Conservation (phyloP, 768 basidiomycete species). For the Ramaria rubella region DNA sequence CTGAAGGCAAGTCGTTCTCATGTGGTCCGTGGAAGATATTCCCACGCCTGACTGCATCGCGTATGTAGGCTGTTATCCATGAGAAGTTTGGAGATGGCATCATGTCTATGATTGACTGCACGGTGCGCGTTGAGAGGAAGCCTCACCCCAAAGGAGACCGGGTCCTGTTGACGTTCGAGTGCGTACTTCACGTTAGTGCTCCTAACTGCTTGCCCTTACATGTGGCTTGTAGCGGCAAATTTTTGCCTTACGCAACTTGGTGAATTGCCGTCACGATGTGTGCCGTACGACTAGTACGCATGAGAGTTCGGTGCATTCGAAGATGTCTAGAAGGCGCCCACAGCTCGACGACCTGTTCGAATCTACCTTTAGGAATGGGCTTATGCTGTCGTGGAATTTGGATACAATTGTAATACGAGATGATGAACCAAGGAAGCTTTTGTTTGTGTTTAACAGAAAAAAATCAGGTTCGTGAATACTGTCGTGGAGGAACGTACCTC, state of each 20-base stretch:
- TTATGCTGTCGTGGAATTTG: too few species aligned
- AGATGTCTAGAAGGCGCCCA: too few species aligned
- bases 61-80: slow-evolving; percentile 59
- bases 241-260: slow-evolving; percentile 69
- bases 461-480: too few species aligned
- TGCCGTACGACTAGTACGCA: not conserved
- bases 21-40: not conserved
- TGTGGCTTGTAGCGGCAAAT: slow-evolving; percentile 53
- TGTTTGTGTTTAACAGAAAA: too few species aligned
- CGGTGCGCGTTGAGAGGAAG: slow-evolving; percentile 59
- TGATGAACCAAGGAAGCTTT: too few species aligned
- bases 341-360: too few species aligned
- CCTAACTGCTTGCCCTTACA: slow-evolving; percentile 3
- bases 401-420: too few species aligned
- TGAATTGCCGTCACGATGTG: slow-evolving; percentile 22
- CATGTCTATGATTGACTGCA: slow-evolving; percentile 87
- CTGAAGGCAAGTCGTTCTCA: slow-evolving; percentile 58
- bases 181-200: slow-evolving; percentile 23
- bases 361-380: too few species aligned
- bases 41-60: slow-evolving; percentile 4
- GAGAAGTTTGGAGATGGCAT: slow-evolving; percentile 88
- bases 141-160: slow-evolving; percentile 74
- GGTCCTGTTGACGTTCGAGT: slow-evolving; percentile 76
- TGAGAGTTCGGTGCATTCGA: too few species aligned
- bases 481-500: too few species aligned